A percentile compares a stretch with the other conserved stretches of the same genome.
These are phyloP conservation scores for Metschnikowia gelsemii DNA, from an alignment of 805 yeast genomes.

Conservation along the genomic window DNA sequence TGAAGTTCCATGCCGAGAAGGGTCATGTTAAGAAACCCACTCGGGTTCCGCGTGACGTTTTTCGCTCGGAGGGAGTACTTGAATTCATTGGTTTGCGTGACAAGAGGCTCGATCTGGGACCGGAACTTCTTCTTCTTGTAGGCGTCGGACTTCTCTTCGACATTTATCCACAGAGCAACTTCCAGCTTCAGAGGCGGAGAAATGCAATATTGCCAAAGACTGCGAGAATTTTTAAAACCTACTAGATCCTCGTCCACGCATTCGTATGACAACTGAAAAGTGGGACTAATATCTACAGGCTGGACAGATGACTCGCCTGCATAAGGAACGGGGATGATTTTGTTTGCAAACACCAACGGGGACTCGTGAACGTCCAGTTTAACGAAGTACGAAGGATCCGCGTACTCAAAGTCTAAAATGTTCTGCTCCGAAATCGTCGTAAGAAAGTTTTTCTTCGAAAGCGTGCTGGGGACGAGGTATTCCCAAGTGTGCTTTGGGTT, in stretches of 20 bases:
- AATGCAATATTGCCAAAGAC: slow-evolving; percentile 45
- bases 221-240: background rate
- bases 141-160: slow-evolving; percentile 14
- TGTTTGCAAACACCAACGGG: slow-evolving; percentile 69
- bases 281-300: background rate
- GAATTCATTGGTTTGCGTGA: slow-evolving; percentile 40
- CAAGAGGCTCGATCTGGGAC: slow-evolving; percentile 54
- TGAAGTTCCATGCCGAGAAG: slow-evolving; percentile 70
- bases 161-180: slow-evolving; percentile 36
- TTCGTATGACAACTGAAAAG: slow-evolving; percentile 1
- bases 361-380: slow-evolving; percentile 49
- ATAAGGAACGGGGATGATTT: slow-evolving; percentile 48
- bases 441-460: slow-evolving; percentile 20
- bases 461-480: slow-evolving; percentile 19
- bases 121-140: slow-evolving; percentile 20
- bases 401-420: slow-evolving; percentile 51
- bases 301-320: background rate
- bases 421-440: slow-evolving; percentile 44
- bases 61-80: slow-evolving; percentile 38
- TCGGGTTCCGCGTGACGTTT: slow-evolving; percentile 36
- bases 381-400: slow-evolving; percentile 63
- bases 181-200: slow-evolving; percentile 49
- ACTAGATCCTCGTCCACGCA: background rate
- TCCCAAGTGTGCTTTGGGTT: slow-evolving; percentile 22
- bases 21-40: slow-evolving; percentile 48